Evolutionary conservation across 2,329 filamentous ascomycete genomes (phyloP).

Genomic region (Tolypocladium amazonense): DNA sequence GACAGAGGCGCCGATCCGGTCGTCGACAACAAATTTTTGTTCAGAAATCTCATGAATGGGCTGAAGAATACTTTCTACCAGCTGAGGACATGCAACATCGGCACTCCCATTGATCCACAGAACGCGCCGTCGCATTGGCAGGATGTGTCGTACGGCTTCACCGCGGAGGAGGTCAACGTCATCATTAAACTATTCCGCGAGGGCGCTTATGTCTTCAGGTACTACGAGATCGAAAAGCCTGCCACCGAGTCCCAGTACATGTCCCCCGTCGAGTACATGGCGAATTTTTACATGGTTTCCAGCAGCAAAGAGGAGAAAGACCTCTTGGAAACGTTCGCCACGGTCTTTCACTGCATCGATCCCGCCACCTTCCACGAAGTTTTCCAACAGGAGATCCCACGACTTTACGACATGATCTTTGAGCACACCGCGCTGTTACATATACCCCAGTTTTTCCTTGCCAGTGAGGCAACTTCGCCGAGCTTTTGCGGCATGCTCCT

Average conservation of each 20-base stretch:
- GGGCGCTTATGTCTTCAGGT: conserved; percentile 90
- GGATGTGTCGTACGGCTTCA: conserved; percentile 92
- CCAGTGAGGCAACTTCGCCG: conserved; percentile 95
- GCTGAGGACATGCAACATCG: conserved; percentile 77
- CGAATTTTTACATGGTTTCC: conserved; percentile 88
- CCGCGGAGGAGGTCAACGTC: conserved; percentile 91
- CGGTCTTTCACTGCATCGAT: conserved; percentile 96
- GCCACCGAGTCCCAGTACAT: conserved; percentile 61
- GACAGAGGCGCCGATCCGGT: conserved; percentile 87
- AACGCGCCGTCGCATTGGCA: conserved; percentile 85
- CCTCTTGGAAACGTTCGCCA: conserved; percentile 91
- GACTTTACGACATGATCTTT: conserved; percentile 95
- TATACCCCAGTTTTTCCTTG: conserved; percentile 94
- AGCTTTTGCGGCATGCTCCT: conserved; percentile 98
- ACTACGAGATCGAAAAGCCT: conserved; percentile 84
- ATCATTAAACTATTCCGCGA: conserved; percentile 97
- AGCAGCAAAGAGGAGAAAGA: conserved; percentile 97
- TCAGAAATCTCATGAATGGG: conserved; percentile 91
- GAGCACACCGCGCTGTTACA: conserved; percentile 90
- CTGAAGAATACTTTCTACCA: conserved; percentile 96
- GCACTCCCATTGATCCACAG: conserved; percentile 58
- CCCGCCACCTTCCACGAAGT: conserved; percentile 98
- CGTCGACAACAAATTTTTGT: conserved; percentile 93
- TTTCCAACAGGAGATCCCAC: conserved; percentile 93
- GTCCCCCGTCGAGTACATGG: conserved; percentile 83